phyloP scores from a whole-genome alignment of 306 rosid genomes.

The Sphenostylis stenocarpa region DNA sequence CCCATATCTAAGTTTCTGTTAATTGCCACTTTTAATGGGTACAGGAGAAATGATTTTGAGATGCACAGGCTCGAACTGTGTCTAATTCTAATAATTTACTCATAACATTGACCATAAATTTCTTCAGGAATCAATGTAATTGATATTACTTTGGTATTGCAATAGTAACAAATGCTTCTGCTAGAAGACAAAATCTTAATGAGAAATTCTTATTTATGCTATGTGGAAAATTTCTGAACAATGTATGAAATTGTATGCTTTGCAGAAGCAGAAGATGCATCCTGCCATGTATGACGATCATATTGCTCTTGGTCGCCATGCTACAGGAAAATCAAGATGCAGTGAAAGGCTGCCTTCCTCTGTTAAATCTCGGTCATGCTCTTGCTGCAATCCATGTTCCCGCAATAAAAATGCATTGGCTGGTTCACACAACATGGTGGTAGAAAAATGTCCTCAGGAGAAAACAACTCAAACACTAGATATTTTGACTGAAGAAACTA shows the following conservation, averaged over 20 bases:
- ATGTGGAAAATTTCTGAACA: not conserved
- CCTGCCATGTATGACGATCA: conserved; percentile 83
- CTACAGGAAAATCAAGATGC: conserved; percentile 53
- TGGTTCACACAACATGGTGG: conserved; percentile 30
- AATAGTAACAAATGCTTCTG: conserved; percentile 14
- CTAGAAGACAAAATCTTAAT: not conserved
- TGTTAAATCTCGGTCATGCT: conserved; percentile 45
- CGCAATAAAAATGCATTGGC: conserved; percentile 28
- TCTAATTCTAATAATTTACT: conserved; percentile 16
- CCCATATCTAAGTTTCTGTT: not conserved
- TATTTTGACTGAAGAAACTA: not conserved
- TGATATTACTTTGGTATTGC: conserved; percentile 21
- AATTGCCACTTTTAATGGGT: conserved; percentile 1
- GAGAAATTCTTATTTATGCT: conserved; percentile 15
- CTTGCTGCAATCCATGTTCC: conserved; percentile 54
- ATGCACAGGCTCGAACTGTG: not conserved
- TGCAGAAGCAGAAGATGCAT: conserved; percentile 88
- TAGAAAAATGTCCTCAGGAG: conserved; percentile 36
- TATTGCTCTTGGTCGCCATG: conserved; percentile 30
- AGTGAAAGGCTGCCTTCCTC: conserved; percentile 48
- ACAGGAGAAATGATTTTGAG: not conserved
- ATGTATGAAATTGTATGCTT: conserved; percentile 29
- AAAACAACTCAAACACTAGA: conserved; percentile 28
- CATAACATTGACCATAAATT: conserved; percentile 22
- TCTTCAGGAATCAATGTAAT: conserved; percentile 2